These are phyloP conservation scores for Euclidium syriacum DNA, from an alignment of 345 rosid genomes.

Conservation along the genomic window DNA sequence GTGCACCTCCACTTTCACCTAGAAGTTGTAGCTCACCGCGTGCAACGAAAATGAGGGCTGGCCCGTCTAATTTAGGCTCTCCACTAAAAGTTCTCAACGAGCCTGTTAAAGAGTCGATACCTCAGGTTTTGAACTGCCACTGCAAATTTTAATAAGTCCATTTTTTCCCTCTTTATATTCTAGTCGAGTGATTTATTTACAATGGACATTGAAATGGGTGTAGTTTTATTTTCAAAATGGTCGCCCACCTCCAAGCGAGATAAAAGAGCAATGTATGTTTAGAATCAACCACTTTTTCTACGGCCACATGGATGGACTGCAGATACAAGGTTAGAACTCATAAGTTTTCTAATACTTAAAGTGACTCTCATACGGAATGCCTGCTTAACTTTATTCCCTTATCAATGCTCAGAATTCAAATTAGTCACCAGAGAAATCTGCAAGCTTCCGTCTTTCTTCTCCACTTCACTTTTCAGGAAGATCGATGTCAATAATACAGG, in stretches of 20 bases:
- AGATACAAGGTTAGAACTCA: conserved; percentile 50
- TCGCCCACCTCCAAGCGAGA: conserved; percentile 71
- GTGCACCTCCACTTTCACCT: conserved; percentile 97
- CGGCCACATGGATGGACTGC: conserved; percentile 68
- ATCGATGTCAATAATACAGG: conserved; percentile 64
- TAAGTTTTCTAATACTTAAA: not conserved
- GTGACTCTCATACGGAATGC: not conserved
- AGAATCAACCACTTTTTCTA: conserved; percentile 68
- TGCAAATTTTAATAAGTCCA: not conserved
- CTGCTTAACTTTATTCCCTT: not conserved
- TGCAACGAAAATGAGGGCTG: conserved; percentile 60
- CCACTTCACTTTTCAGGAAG: conserved; percentile 62
- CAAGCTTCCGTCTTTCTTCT: conserved; percentile 90
- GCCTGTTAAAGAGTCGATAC: conserved; percentile 71
- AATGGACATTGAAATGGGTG: conserved; percentile 27
- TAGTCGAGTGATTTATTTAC: not conserved
- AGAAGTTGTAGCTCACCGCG: conserved; percentile 95
- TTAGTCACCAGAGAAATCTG: conserved; percentile 76
- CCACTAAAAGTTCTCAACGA: conserved; percentile 76
- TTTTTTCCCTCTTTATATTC: not conserved
- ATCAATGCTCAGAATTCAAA: conserved; percentile 48
- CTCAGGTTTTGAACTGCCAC: conserved; percentile 54
- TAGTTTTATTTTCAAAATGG: conserved; percentile 98
- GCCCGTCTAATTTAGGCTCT: conserved; percentile 83
- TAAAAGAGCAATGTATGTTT: conserved; percentile 65